Evolutionary conservation across 371 early-diverging fungal species (phyloP).

Genomic region (Mortierella sp.): DNA sequence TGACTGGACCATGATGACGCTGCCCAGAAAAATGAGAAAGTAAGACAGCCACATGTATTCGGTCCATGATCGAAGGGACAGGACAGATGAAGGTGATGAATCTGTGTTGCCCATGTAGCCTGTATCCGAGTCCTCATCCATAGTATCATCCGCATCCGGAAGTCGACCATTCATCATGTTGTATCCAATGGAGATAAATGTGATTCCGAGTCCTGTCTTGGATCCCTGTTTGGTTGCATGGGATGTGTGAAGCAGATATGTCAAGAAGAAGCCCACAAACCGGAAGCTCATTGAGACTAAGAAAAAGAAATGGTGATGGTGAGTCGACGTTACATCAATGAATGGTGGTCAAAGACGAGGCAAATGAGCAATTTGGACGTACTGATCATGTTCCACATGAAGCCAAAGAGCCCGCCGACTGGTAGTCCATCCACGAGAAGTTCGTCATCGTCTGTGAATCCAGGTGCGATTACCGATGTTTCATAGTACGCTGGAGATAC

Average conservation of each 20-base stretch:
- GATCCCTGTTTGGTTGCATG: conserved; percentile 75
- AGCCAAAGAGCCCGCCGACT: conserved; percentile 65
- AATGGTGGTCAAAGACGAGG: neutral
- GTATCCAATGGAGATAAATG: conserved; percentile 62
- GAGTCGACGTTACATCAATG: too few relatives aligned
- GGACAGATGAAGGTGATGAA: neutral
- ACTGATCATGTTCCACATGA: conserved; percentile 72
- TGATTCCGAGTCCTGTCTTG: conserved; percentile 69
- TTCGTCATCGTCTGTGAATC: conserved; percentile 64
- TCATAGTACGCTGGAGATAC: conserved; percentile 71
- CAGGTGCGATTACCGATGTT: conserved; percentile 65
- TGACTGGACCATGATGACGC: conserved; percentile 65
- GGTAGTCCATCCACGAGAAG: conserved; percentile 74
- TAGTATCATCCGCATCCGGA: conserved; percentile 6
- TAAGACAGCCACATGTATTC: conserved; percentile 47
- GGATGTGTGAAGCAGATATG: conserved; percentile 72
- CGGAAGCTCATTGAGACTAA: conserved; percentile 77
- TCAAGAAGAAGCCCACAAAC: conserved; percentile 76
- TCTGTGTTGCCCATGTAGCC: conserved; percentile 39
- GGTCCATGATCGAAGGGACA: too few relatives aligned
- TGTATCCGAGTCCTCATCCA: conserved; percentile 38
- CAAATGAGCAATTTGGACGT: conserved; percentile 21
- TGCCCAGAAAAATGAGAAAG: conserved; percentile 65
- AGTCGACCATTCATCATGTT: conserved; percentile 38
- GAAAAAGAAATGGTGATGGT: conserved; percentile 2